A percentile compares a stretch with the other conserved stretches of the same genome.
Evolutionary conservation across 306 rosid genomes (phyloP).

Genomic region (Oemleria cerasiformis): DNA sequence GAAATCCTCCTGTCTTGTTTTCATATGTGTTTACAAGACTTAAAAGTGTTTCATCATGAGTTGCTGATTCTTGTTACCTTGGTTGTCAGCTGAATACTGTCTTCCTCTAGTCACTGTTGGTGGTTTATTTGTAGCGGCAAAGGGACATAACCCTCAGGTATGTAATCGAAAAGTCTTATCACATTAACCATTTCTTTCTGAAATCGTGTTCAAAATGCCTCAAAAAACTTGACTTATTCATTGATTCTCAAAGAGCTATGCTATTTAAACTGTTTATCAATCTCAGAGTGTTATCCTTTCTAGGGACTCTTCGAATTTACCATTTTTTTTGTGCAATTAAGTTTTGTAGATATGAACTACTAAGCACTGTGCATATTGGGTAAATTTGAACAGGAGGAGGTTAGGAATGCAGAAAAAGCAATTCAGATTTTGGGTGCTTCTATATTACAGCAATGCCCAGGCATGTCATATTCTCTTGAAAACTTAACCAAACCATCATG

Average conservation of each 20-base stretch:
- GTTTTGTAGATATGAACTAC: conserved; percentile 10
- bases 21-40: conserved; percentile 16
- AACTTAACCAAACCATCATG: not conserved
- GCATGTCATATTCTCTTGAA: conserved; percentile 32
- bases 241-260: not conserved
- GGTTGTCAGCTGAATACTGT: conserved; percentile 78
- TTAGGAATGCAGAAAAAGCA: conserved; percentile 70
- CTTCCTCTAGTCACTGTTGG: conserved; percentile 90
- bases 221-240: not conserved
- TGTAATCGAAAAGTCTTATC: conserved; percentile 15
- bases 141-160: conserved; percentile 85
- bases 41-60: conserved; percentile 16
- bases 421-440: conserved; percentile 82
- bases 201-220: not conserved
- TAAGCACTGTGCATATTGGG: conserved; percentile 10
- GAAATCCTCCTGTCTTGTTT: conserved; percentile 4
- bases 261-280: not conserved
- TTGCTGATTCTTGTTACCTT: conserved; percentile 23
- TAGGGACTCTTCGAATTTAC: not conserved
- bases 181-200: not conserved
- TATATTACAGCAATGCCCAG: conserved; percentile 58
- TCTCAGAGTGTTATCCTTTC: not conserved
- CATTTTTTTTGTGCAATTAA: not conserved
- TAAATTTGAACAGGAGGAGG: conserved; percentile 59
- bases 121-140: conserved; percentile 82